Percentiles rank a stretch among this genome's conserved stretches.
Evolutionary conservation across 768 basidiomycete genomes (phyloP).

Genomic region (Dacryopinax primogenitus): DNA sequence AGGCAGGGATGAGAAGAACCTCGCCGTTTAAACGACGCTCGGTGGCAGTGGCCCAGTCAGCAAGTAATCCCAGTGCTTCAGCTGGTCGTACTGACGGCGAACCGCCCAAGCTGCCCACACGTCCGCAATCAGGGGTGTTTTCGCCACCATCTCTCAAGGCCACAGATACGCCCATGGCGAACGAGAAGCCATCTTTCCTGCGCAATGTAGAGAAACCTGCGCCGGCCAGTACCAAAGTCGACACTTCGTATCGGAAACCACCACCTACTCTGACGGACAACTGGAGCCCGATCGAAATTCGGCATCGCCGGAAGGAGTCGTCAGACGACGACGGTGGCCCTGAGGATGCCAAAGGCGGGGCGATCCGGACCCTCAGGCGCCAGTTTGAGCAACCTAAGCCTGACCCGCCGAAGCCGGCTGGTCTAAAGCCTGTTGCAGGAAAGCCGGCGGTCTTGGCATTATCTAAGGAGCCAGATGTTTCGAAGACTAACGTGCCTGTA

Average conservation of each 20-base stretch:
- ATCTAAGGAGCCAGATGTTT: neutral
- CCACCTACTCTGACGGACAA: slow-evolving; percentile 32
- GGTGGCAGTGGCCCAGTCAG: neutral
- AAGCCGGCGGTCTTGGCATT: neutral
- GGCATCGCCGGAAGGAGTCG: slow-evolving; percentile 24
- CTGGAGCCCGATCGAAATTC: slow-evolving; percentile 35
- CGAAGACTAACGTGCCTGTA: neutral
- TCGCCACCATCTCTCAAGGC: neutral
- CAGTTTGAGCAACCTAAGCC: neutral
- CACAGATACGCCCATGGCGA: neutral
- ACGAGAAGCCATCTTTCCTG: neutral
- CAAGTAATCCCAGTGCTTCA: neutral
- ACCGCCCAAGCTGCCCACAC: neutral
- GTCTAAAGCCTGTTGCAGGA: neutral
- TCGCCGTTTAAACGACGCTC: neutral
- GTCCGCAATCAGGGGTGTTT: neutral
- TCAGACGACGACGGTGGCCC: slow-evolving; percentile 46
- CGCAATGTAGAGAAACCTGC: neutral
- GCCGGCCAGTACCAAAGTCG: slow-evolving; percentile 3
- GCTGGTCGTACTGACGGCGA: neutral
- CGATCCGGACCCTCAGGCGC: neutral
- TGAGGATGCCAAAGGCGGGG: slow-evolving; percentile 30
- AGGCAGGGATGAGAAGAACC: neutral
- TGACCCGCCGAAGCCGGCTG: neutral
- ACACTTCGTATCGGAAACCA: slow-evolving; percentile 5